A percentile compares a stretch with the other conserved stretches of the same genome.
phyloP scores from a whole-genome alignment of 352 stramenopile species.

The Aphanomyces invadans region DNA sequence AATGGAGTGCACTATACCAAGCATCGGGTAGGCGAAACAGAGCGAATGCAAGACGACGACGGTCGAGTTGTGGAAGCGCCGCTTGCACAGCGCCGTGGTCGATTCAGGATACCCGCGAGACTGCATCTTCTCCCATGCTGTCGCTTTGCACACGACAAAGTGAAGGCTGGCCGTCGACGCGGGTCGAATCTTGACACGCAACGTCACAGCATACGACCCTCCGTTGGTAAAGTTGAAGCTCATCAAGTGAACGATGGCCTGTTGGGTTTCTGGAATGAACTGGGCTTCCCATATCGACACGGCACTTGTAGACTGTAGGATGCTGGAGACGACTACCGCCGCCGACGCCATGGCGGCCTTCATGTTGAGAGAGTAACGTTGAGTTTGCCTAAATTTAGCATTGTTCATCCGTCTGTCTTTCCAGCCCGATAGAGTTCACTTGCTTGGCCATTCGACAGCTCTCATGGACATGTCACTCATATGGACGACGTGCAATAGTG shows the following conservation, averaged over 20 bases:
- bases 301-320: not conserved
- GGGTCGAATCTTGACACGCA: not conserved
- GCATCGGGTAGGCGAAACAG: not conserved
- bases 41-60: not conserved
- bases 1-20: not conserved
- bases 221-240: conserved; percentile 15
- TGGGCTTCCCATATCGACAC: conserved; percentile 1
- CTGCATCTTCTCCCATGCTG: not conserved
- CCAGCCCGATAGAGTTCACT: too few species aligned
- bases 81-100: not conserved
- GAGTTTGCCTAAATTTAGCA: too few species aligned
- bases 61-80: not conserved
- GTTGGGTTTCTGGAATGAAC: not conserved
- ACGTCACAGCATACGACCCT: not conserved
- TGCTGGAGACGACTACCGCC: not conserved
- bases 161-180: not conserved
- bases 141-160: not conserved
- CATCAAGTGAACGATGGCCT: not conserved
- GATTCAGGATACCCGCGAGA: not conserved
- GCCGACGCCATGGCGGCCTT: not conserved
- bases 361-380: too few species aligned
- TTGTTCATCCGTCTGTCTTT: too few species aligned
- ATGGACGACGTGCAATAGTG: too few species aligned
- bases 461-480: too few species aligned
- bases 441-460: too few species aligned